Evolutionary conservation across 2,329 filamentous ascomycete species (phyloP).

Genomic region (Botrytis fabae): DNA sequence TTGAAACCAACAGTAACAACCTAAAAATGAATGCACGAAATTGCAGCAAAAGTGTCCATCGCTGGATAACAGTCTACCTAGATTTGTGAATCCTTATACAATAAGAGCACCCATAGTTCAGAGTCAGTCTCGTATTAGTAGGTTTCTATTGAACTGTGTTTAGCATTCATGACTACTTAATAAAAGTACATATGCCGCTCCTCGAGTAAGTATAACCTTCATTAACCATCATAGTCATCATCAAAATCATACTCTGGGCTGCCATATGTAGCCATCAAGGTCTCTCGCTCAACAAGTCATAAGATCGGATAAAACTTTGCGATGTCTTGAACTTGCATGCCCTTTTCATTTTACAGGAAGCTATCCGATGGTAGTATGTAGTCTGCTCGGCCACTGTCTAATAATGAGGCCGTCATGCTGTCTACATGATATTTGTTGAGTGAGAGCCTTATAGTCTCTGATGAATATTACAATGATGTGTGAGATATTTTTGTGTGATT

Average conservation of each 20-base stretch:
- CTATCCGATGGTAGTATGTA: neutral
- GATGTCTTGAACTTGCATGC: neutral
- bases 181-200: too few species aligned
- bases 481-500: neutral
- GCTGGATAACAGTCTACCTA: too few species aligned
- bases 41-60: too few species aligned
- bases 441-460: neutral
- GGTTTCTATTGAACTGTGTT: too few species aligned
- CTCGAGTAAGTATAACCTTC: too few species aligned
- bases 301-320: neutral
- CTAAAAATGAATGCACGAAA: too few species aligned
- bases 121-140: too few species aligned
- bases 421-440: neutral
- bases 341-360: neutral
- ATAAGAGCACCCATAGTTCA: too few species aligned
- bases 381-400: neutral
- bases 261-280: neutral
- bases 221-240: too few species aligned
- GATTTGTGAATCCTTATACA: too few species aligned
- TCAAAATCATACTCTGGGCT: neutral
- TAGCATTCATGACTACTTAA: too few species aligned
- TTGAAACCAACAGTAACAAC: too few species aligned
- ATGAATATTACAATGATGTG: neutral
- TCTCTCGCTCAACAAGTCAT: neutral
- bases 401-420: neutral